Evolutionary conservation across 192 early-diverging fungal species (phyloP).

Genomic region (Podila horticola): DNA sequence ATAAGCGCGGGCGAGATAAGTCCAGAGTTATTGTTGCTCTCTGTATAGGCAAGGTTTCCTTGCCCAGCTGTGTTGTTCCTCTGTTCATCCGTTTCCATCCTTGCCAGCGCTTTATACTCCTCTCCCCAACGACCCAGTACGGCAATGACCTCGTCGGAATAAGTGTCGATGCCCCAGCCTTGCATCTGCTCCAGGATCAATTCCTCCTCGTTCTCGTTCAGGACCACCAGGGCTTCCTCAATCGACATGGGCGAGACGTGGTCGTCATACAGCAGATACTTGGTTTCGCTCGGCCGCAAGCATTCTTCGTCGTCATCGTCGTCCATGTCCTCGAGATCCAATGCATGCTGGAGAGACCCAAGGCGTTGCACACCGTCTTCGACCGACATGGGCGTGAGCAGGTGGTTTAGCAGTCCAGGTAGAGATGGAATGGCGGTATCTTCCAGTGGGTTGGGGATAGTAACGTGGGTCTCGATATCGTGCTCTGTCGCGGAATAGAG

Average conservation of each 20-base stretch:
- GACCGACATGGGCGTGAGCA: neutral
- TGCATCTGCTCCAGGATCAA: neutral
- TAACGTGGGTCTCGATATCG: neutral
- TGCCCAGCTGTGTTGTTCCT: neutral
- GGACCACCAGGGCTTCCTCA: constrained; percentile 12
- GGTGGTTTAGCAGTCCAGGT: neutral
- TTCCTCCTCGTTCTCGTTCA: constrained; percentile 23
- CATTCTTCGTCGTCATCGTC: constrained; percentile 44
- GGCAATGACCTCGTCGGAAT: neutral
- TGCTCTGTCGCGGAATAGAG: neutral
- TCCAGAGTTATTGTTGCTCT: neutral
- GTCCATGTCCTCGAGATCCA: neutral
- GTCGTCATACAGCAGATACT: constrained; percentile 48
- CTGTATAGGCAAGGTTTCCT: neutral
- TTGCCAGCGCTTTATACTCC: neutral
- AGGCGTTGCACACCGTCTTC: neutral
- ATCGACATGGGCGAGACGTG: constrained; percentile 31
- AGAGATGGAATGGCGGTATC: neutral
- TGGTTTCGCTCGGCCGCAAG: constrained; percentile 38
- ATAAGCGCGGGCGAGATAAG: neutral
- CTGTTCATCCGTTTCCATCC: neutral
- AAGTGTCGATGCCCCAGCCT: neutral
- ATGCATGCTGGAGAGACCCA: neutral
- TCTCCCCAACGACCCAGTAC: neutral
- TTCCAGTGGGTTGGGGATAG: neutral